Percentiles rank a stretch among this genome's conserved stretches.
phyloP scores from a whole-genome alignment of 768 basidiomycete species.

The Epithele typhae region DNA sequence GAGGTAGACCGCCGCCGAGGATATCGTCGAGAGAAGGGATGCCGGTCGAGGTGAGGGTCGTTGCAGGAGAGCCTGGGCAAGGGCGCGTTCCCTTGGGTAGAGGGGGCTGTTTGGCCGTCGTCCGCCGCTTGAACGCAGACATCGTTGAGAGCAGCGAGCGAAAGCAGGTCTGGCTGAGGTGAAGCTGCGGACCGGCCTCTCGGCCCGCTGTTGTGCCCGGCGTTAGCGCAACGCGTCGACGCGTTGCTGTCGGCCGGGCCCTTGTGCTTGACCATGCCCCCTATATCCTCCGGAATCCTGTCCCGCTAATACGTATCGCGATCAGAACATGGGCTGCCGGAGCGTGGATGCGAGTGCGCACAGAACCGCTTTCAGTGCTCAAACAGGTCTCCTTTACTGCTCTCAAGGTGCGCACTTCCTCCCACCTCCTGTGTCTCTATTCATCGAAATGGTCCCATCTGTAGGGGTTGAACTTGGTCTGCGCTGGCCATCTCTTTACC shows the following conservation, averaged over 20 bases:
- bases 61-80: slow-evolving; percentile 53
- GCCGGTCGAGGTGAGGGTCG: slow-evolving; percentile 73
- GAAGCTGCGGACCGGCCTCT: too few species aligned
- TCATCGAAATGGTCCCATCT: slow-evolving; percentile 6
- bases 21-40: slow-evolving; percentile 93
- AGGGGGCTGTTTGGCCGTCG: slow-evolving; percentile 38
- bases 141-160: slow-evolving; percentile 31
- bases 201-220: too few species aligned
- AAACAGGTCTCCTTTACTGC: too few species aligned
- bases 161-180: too few species aligned
- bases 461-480: slow-evolving; percentile 51
- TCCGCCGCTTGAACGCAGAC: slow-evolving; percentile 80
- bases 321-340: too few species aligned
- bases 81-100: slow-evolving; percentile 50
- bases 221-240: too few species aligned
- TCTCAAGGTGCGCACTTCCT: not conserved
- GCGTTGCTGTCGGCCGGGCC: not conserved
- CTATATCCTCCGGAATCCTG: too few species aligned
- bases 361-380: too few species aligned
- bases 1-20: slow-evolving; percentile 86
- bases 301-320: too few species aligned
- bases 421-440: not conserved
- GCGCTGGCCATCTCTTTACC: slow-evolving; percentile 57
- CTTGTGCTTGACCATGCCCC: too few species aligned
- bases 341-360: too few species aligned